Evolutionary conservation across 179 eudicot genomes (phyloP).

Genomic region (Amaranthus tricolor): DNA sequence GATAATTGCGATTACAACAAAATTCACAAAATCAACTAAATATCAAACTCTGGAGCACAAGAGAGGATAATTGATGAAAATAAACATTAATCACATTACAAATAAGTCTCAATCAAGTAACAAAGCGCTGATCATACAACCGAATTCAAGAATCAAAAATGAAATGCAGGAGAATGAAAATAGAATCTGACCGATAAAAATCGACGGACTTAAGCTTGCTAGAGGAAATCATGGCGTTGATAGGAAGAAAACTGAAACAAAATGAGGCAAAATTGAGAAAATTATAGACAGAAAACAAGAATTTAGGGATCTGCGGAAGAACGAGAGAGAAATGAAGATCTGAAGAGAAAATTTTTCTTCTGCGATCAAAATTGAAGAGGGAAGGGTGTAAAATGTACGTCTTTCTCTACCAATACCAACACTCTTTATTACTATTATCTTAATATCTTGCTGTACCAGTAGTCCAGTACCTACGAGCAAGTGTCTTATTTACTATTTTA

Average conservation of each 20-base stretch:
- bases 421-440: too few relatives aligned
- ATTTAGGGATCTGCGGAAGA: background rate
- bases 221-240: conserved; percentile 46
- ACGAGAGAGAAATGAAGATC: conserved; percentile 7
- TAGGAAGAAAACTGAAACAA: too few relatives aligned
- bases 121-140: background rate
- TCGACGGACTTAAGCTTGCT: conserved; percentile 71
- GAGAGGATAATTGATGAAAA: background rate
- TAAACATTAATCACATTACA: background rate
- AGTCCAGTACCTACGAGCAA: too few relatives aligned
- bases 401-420: too few relatives aligned
- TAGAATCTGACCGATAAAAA: conserved; percentile 54
- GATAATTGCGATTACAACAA: background rate
- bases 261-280: background rate
- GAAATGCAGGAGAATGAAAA: conserved; percentile 3
- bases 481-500: too few relatives aligned
- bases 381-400: background rate
- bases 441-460: too few relatives aligned
- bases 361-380: background rate
- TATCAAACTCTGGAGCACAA: background rate
- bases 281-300: background rate
- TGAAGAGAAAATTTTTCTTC: background rate
- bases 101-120: background rate
- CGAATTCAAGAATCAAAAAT: background rate
- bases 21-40: background rate